Evolutionary conservation across 1,284 basidiomycete species (phyloP).

Genomic region (Mycena sp.): DNA sequence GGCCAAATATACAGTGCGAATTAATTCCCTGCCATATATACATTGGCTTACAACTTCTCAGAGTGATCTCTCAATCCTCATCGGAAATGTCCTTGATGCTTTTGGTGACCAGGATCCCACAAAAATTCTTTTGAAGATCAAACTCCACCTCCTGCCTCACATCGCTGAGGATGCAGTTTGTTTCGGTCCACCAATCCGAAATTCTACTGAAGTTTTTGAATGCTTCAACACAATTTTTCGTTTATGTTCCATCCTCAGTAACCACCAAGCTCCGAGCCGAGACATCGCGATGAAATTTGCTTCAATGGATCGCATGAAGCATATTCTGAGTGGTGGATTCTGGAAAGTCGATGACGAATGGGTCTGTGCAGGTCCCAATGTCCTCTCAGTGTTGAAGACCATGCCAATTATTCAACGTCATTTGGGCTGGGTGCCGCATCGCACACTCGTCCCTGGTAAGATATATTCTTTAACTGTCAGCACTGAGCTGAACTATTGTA

Average conservation of each 20-base stretch:
- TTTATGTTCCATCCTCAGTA: constrained; percentile 43
- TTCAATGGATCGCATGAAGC: constrained; percentile 10
- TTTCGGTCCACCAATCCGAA: constrained; percentile 46
- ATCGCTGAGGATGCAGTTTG: constrained; percentile 40
- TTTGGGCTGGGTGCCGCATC: constrained; percentile 11
- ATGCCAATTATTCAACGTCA: constrained; percentile 14
- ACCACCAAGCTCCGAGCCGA: constrained; percentile 48
- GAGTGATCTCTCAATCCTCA: constrained; percentile 12
- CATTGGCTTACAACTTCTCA: background rate
- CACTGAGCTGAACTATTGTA: background rate
- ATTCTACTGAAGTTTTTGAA: constrained; percentile 48
- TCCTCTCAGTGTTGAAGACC: background rate
- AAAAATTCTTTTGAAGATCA: constrained; percentile 43
- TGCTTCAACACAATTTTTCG: constrained; percentile 51
- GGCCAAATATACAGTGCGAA: constrained; percentile 40
- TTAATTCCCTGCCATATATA: too few relatives aligned
- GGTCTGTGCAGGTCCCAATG: background rate
- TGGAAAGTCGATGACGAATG: constrained; percentile 11
- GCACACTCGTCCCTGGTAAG: background rate
- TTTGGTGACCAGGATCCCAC: constrained; percentile 41
- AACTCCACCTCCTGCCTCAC: constrained; percentile 49
- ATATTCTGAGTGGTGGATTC: constrained; percentile 9
- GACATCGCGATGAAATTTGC: constrained; percentile 46
- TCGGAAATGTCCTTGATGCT: constrained; percentile 45
- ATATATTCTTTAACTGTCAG: background rate